Conservation (phyloP, 2,329 filamentous ascomycete genomes). For the Ascosphaera acerosa region DNA sequence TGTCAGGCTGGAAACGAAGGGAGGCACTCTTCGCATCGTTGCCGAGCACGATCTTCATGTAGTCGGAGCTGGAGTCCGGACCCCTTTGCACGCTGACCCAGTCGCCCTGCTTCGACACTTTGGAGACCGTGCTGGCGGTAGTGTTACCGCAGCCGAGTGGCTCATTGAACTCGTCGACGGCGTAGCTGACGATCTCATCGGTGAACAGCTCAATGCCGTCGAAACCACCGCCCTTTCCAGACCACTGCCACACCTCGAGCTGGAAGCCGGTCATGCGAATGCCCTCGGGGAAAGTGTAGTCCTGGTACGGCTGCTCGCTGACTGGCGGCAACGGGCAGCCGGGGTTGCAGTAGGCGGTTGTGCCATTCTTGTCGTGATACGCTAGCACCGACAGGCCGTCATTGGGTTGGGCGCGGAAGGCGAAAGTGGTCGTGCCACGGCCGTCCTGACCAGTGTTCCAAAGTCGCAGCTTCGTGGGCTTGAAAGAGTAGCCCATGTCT, state of each 20-base stretch:
- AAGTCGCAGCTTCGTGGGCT: constrained; percentile 63
- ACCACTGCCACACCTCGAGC: constrained; percentile 68
- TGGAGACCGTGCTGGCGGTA: constrained; percentile 36
- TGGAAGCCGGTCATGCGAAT: constrained; percentile 75
- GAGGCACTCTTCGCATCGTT: constrained; percentile 29
- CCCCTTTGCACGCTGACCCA: constrained; percentile 47
- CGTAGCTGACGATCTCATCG: constrained; percentile 62
- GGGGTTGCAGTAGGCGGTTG: constrained; percentile 47
- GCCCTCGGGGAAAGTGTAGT: constrained; percentile 57
- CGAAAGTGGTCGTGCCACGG: constrained; percentile 67
- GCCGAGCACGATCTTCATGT: too few species aligned
- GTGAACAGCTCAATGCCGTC: constrained; percentile 70
- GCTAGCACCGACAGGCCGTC: constrained; percentile 92
- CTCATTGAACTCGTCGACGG: constrained; percentile 70
- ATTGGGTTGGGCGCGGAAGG: constrained; percentile 62
- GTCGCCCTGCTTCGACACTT: constrained; percentile 41
- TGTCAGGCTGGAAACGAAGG: constrained; percentile 62
- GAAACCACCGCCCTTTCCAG: constrained; percentile 62
- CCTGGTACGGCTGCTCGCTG: constrained; percentile 42
- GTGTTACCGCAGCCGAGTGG: constrained; percentile 49
- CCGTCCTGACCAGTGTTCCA: constrained; percentile 71
- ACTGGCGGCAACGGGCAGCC: constrained; percentile 63
- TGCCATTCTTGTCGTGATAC: constrained; percentile 47
- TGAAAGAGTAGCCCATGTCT: constrained; percentile 56
- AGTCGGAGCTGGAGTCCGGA: constrained; percentile 41